phyloP scores from a whole-genome alignment of 208 protist genomes.

The Ichthyophonus hoferi region DNA sequence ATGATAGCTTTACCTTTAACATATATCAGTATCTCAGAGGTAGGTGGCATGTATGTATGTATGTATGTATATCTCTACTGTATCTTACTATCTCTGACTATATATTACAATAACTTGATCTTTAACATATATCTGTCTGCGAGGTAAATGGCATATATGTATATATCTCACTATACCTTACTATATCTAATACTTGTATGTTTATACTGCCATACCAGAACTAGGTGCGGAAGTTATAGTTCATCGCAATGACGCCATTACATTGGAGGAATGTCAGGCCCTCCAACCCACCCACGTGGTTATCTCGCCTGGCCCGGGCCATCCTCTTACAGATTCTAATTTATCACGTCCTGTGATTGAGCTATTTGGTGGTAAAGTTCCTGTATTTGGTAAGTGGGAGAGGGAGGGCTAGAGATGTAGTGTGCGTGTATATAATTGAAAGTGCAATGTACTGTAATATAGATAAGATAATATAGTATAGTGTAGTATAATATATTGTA shows the following conservation, averaged over 20 bases:
- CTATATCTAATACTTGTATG: too few relatives aligned
- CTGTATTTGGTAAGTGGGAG: conserved; percentile 19
- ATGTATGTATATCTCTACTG: neutral
- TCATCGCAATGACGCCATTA: conserved; percentile 44
- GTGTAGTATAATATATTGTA: too few relatives aligned
- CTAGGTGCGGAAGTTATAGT: conserved; percentile 29
- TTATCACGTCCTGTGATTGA: conserved; percentile 5
- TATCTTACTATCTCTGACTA: too few relatives aligned
- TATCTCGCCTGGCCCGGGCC: conserved; percentile 56
- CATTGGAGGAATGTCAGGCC: conserved; percentile 47
- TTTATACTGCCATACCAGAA: too few relatives aligned
- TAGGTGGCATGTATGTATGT: neutral
- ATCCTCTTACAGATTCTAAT: conserved; percentile 27
- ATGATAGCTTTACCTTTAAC: conserved; percentile 65
- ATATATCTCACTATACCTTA: too few relatives aligned
- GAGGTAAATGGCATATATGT: neutral
- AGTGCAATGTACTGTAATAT: too few relatives aligned
- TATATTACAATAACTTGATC: conserved; percentile 65
- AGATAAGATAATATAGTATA: too few relatives aligned
- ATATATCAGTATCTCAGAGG: conserved; percentile 59
- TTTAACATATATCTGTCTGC: conserved; percentile 62
- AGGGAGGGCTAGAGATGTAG: too few relatives aligned
- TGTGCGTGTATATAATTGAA: too few relatives aligned
- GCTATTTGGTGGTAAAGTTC: conserved; percentile 32
- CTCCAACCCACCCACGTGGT: conserved; percentile 51